Percentiles rank a stretch among this genome's conserved stretches.
Evolutionary conservation across 2,329 filamentous ascomycete species (phyloP).

Genomic region (Pseudogymnoascus sp.): DNA sequence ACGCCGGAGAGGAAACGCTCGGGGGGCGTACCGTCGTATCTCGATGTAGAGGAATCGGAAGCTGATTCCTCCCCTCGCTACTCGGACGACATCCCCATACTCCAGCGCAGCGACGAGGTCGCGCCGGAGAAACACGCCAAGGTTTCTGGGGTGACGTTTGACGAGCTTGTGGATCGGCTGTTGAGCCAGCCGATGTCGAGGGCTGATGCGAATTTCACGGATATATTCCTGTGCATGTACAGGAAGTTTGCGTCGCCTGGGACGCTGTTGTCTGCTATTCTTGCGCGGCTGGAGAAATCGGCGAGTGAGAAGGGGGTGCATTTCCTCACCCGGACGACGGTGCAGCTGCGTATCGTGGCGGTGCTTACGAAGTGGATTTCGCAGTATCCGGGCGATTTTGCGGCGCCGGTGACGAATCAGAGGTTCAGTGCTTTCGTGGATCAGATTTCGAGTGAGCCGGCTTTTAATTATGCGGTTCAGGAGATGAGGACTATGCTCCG

Average conservation of each 20-base stretch:
- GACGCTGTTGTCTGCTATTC: conserved; percentile 68
- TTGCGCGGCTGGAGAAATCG: conserved; percentile 58
- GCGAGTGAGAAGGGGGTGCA: conserved; percentile 58
- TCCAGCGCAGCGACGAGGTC: conserved; percentile 58
- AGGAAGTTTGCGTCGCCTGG: conserved; percentile 83
- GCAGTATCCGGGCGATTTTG: conserved; percentile 88
- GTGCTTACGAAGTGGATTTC: conserved; percentile 84
- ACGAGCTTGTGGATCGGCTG: conserved; percentile 79
- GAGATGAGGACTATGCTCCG: conserved; percentile 78
- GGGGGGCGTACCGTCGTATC: conserved; percentile 15
- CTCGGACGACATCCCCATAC: conserved; percentile 58
- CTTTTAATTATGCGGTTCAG: conserved; percentile 76
- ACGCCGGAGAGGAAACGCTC: background rate
- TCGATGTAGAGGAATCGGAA: conserved; percentile 55
- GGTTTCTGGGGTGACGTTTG: conserved; percentile 47
- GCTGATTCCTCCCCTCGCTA: conserved; percentile 57
- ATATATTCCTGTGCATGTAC: conserved; percentile 87
- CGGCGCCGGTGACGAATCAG: conserved; percentile 62
- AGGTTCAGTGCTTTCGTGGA: conserved; percentile 68
- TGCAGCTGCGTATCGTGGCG: conserved; percentile 75
- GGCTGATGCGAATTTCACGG: conserved; percentile 78
- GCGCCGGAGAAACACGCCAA: conserved; percentile 47
- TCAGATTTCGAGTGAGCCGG: conserved; percentile 65
- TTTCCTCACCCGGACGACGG: conserved; percentile 68
- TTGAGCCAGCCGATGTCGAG: conserved; percentile 74